Evolutionary conservation across 371 early-diverging fungal genomes (phyloP).

Genomic region (Nematocida sp.): DNA sequence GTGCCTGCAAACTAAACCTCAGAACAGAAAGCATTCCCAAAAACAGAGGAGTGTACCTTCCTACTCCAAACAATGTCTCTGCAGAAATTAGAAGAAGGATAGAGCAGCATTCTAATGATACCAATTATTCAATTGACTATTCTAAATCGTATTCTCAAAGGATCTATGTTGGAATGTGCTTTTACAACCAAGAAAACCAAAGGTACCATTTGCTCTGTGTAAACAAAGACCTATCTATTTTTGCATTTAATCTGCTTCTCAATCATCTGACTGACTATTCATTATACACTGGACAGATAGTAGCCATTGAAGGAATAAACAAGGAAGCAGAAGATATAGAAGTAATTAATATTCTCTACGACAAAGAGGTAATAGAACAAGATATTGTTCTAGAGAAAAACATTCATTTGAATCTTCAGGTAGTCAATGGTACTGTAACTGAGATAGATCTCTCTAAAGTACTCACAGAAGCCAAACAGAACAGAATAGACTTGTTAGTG

Average conservation of each 20-base stretch:
- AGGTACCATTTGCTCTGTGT: slow-evolving; percentile 6
- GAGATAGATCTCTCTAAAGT: no score
- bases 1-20: background rate
- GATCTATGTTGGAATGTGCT: slow-evolving; percentile 11
- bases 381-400: background rate
- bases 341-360: background rate
- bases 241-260: background rate
- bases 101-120: background rate
- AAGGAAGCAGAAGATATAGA: slow-evolving; percentile 4
- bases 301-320: slow-evolving; percentile 16
- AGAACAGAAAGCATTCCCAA: background rate
- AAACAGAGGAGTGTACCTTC: background rate
- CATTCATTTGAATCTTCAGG: no score
- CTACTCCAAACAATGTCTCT: background rate
- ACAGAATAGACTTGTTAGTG: background rate
- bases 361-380: background rate
- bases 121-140: background rate
- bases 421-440: no score
- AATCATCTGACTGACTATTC: slow-evolving; percentile 6
- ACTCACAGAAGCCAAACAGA: background rate
- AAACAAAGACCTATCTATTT: background rate
- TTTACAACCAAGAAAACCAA: background rate
- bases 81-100: slow-evolving; percentile 6
- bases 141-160: background rate
- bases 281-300: slow-evolving; percentile 26